Conservation (phyloP, 768 basidiomycete species). For the Mycena albidolilacea region DNA sequence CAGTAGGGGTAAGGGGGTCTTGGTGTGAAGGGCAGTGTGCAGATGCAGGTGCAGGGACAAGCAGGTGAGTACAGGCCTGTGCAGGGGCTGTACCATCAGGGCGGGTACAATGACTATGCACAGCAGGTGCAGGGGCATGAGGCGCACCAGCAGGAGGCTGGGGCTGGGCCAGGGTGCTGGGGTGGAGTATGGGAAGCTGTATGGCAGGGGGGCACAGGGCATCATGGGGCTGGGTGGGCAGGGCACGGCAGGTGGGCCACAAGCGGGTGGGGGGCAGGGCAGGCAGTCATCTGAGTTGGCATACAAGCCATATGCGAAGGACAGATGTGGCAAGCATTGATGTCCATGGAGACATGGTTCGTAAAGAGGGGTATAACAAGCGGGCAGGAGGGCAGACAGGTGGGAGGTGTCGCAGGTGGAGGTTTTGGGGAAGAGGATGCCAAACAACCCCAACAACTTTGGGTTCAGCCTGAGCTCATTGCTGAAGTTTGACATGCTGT, state of each 20-base stretch:
- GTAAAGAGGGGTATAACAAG: too few species aligned
- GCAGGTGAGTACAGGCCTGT: constrained; percentile 54
- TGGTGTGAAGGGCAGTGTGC: constrained; percentile 62
- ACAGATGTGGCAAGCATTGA: too few species aligned
- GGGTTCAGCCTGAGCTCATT: too few species aligned
- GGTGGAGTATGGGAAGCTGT: constrained; percentile 49
- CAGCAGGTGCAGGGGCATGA: constrained; percentile 69
- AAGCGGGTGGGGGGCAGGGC: constrained; percentile 50
- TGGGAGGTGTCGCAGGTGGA: too few species aligned
- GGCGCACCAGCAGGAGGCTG: constrained; percentile 55
- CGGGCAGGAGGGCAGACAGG: too few species aligned
- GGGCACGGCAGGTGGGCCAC: constrained; percentile 55
- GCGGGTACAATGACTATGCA: constrained; percentile 61
- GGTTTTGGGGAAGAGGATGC: too few species aligned
- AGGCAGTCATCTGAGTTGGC: constrained; percentile 78
- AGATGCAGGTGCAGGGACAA: constrained; percentile 35
- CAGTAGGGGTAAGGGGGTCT: constrained; percentile 75
- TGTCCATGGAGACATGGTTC: too few species aligned
- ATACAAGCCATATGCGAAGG: constrained; percentile 86
- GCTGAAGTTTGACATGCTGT: too few species aligned
- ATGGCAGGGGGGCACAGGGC: constrained; percentile 74
- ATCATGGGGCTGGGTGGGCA: constrained; percentile 77
- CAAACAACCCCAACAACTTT: too few species aligned
- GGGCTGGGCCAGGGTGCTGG: constrained; percentile 44
- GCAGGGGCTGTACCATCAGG: constrained; percentile 76